Conservation (phyloP, 768 basidiomycete genomes). For the Cystofilobasidium bisporidii region DNA sequence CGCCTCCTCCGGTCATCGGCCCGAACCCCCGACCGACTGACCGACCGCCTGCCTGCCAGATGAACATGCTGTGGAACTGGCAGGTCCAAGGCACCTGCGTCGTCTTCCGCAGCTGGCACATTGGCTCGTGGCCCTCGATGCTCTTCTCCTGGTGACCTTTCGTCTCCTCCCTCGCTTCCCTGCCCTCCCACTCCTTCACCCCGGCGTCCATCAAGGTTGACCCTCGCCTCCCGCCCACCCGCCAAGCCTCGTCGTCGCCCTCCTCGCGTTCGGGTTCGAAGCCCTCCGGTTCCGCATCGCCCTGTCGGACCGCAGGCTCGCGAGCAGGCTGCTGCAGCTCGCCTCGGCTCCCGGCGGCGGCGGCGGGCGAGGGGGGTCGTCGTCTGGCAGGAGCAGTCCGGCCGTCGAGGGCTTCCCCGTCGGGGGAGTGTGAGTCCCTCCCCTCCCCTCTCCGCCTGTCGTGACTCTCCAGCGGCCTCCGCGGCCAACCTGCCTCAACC, state of each 20-base stretch:
- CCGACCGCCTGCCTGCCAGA: not conserved
- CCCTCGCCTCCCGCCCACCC: not conserved
- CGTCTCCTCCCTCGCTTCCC: not conserved
- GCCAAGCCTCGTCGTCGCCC: constrained; percentile 10
- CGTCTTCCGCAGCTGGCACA: constrained; percentile 18
- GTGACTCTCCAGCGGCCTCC: too few relatives aligned
- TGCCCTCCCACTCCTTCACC: not conserved
- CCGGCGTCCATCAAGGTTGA: too few relatives aligned
- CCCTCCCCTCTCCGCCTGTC: too few relatives aligned
- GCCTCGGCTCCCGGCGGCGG: too few relatives aligned
- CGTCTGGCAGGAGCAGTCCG: constrained; percentile 5
- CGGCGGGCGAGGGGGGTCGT: not conserved
- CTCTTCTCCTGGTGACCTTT: constrained; percentile 14
- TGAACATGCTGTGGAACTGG: constrained; percentile 28
- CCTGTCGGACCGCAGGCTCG: constrained; percentile 11
- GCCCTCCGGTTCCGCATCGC: not conserved
- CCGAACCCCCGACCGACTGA: not conserved
- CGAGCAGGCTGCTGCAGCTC: constrained; percentile 1
- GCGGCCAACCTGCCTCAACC: too few relatives aligned
- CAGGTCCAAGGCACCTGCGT: constrained; percentile 24
- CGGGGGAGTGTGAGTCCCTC: constrained; percentile 4
- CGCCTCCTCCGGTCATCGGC: too few relatives aligned
- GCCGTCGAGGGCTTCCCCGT: constrained; percentile 1
- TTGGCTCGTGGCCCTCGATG: constrained; percentile 1
- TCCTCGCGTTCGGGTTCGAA: constrained; percentile 17